Evolutionary conservation across 352 stramenopile genomes (phyloP), one percentile per base, ranked within the genome.

Genomic region (Pythium biforme): DNA sequence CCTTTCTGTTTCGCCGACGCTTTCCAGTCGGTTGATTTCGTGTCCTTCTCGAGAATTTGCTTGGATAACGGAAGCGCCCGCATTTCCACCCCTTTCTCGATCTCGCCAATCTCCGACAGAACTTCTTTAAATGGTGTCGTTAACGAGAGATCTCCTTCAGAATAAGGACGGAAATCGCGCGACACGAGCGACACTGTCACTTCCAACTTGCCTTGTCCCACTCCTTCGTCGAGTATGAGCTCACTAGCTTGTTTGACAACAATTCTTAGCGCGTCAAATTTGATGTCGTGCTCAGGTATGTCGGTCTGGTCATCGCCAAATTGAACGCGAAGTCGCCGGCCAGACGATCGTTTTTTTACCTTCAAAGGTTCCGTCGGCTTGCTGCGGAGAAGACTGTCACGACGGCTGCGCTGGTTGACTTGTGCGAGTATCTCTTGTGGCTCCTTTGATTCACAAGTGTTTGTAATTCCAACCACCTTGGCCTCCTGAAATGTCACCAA

Each of bases 131-230:
- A 85, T 2, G 74, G 73, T 1, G 75, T 85, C 33, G 26, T 68
- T 3, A 64, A 33, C 1, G 57, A 58, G 12, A 69, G 53, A 27
- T 74, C 69, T 4, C 26, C 50, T 5, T 61, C 31, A 9, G 61
- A 39, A 17, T 77, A 64, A 0, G 52, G n/a, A 22, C 71, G 49
- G 40, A 81, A 84, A 45, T 90, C 81, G 29, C 73, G 73, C 12
- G 81, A 90, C 20, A 81, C 27, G 1, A 90, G 64, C 27, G 76
- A 27, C 12, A 90, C 54, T 51, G 87, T 68, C 1, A 79, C 76
- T 3, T 55, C 40, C 11, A 90, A 63, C 10, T 74, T 60, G 3
- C 50, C 63, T 12, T 12, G 54, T 5, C 57, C 72, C 29, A 64
- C 69, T 7, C 70, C 70, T 52, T 76, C 74, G 45, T 73, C 67